Percentiles rank a stretch among this genome's conserved stretches.
These are phyloP conservation scores for Xylariales sp. DNA, from an alignment of 2,329 filamentous ascomycete genomes.

Conservation along the genomic window DNA sequence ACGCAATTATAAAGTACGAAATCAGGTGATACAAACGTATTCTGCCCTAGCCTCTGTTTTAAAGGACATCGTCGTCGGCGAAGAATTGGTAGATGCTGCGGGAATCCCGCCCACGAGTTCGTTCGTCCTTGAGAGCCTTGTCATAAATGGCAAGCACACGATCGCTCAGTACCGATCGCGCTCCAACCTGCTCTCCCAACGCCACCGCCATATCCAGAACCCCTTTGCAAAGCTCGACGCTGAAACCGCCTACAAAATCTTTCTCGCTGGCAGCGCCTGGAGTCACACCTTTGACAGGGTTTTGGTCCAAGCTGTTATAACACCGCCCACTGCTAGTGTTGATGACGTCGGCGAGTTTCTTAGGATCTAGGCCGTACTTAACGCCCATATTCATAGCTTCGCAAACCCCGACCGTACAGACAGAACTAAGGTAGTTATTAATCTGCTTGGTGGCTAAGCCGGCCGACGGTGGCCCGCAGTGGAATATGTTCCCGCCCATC, in stretches of 20 bases:
- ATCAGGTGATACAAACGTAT: neutral
- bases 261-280: slow-evolving; percentile 26
- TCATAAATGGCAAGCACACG: slow-evolving; percentile 31
- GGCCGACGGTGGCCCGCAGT: slow-evolving; percentile 27
- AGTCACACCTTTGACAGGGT: slow-evolving; percentile 32
- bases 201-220: slow-evolving; percentile 33
- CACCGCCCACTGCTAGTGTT: slow-evolving; percentile 33
- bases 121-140: slow-evolving; percentile 32
- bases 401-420: slow-evolving; percentile 32
- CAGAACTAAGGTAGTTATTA: slow-evolving; percentile 34
- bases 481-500: slow-evolving; percentile 32
- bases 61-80: slow-evolving; percentile 27
- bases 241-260: slow-evolving; percentile 32
- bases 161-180: slow-evolving; percentile 19
- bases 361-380: slow-evolving; percentile 31
- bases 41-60: neutral
- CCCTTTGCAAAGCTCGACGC: slow-evolving; percentile 34
- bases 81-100: slow-evolving; percentile 34
- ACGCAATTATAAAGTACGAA: neutral
- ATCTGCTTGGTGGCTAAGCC: slow-evolving; percentile 34
- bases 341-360: slow-evolving; percentile 31
- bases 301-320: slow-evolving; percentile 33
- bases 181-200: slow-evolving; percentile 28
- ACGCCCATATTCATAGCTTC: slow-evolving; percentile 36
- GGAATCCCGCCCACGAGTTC: slow-evolving; percentile 30